Base-by-base conservation (phyloP, 2,329 filamentous ascomycete genomes). In the Ophiosphaerella korrae region DNA sequence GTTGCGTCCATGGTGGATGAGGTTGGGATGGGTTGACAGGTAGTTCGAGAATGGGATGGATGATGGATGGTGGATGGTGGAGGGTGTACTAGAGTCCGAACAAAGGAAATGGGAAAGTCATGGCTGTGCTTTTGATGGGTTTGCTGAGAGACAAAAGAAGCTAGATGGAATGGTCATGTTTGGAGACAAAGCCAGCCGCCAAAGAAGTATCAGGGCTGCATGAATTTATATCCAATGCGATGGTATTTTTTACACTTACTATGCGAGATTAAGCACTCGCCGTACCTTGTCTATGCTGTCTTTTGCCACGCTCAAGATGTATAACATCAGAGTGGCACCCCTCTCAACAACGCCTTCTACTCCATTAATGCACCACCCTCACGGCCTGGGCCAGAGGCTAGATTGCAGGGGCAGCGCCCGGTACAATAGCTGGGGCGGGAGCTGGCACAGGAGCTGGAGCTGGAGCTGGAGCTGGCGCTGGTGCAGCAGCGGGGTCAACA, bases 371-470 rank as follows among this genome's bases (percentile, higher is more conserved):
- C n/a, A 16, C n/a, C 16, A 36, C 13, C 16, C 23, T 31, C 14
- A 26, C 8, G 8, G 18, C 34, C 33, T 44, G 42, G 24, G 33
- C 40, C 26, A 46, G 29, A 18, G 41, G 43, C 33, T 40, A 18
- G 23, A n/a, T 12, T 18, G 40, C 40, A 9, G 41, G 41, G 6
- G 41, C 23, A 43, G 33, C 14, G 34, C 40, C 40, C 14, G 26
- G 33, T n/a, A 14, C 23, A 38, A 18, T 32, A 34, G 37, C 45
- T 5, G 40, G 88, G 16, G 39, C 52, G n/a, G 52, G 55, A 13
- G 55, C 48, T n/a, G 43, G 21, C 31, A 40, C 40, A 29, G 26
- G 24, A 23, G 35, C 23, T 24, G 31, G 38, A 26, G 37, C 45
- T 5, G 40, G 88, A 18, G 42, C 52, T 13, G 52, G 55, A 7